Percentiles rank a stretch among this genome's conserved stretches.
phyloP scores from a whole-genome alignment of 2,329 filamentous ascomycete species.

The Capronia epimyces region DNA sequence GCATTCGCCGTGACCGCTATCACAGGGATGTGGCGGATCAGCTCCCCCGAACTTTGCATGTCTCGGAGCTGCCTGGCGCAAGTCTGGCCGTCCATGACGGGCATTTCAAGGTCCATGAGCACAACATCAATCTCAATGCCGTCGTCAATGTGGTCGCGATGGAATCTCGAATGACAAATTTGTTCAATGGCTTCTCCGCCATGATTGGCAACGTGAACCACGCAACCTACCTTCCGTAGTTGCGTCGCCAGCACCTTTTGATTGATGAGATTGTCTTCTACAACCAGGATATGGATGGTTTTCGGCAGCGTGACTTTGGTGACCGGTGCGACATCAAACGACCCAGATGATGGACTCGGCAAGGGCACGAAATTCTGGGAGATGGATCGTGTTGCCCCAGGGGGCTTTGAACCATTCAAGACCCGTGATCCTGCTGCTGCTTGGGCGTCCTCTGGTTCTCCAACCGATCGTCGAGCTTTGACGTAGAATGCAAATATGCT shows the following conservation, averaged over 20 bases:
- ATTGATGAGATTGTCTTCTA: slow-evolving; percentile 45
- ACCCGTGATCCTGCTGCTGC: not conserved
- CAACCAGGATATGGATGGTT: slow-evolving; percentile 34
- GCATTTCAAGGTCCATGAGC: slow-evolving; percentile 79
- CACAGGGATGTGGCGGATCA: slow-evolving; percentile 35
- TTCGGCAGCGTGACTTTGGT: not conserved
- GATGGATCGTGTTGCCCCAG: slow-evolving; percentile 5
- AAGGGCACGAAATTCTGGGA: not conserved
- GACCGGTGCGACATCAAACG: not conserved
- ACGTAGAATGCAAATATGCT: slow-evolving; percentile 57
- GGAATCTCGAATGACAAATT: slow-evolving; percentile 72
- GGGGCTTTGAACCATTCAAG: slow-evolving; percentile 15
- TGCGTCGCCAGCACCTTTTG: slow-evolving; percentile 37
- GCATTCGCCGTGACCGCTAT: slow-evolving; percentile 63
- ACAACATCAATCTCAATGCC: slow-evolving; percentile 53
- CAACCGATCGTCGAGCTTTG: slow-evolving; percentile 37
- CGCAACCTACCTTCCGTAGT: slow-evolving; percentile 35
- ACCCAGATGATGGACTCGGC: not conserved
- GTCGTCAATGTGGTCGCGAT: slow-evolving; percentile 18
- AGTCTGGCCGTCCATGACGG: slow-evolving; percentile 73
- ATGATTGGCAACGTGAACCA: slow-evolving; percentile 36
- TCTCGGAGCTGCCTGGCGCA: slow-evolving; percentile 65
- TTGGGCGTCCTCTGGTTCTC: slow-evolving; percentile 9
- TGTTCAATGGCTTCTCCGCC: slow-evolving; percentile 42
- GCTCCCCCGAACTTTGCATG: slow-evolving; percentile 52